phyloP scores from a whole-genome alignment of 1,139 yeast genomes.

The Geotrichum bryndzae region DNA sequence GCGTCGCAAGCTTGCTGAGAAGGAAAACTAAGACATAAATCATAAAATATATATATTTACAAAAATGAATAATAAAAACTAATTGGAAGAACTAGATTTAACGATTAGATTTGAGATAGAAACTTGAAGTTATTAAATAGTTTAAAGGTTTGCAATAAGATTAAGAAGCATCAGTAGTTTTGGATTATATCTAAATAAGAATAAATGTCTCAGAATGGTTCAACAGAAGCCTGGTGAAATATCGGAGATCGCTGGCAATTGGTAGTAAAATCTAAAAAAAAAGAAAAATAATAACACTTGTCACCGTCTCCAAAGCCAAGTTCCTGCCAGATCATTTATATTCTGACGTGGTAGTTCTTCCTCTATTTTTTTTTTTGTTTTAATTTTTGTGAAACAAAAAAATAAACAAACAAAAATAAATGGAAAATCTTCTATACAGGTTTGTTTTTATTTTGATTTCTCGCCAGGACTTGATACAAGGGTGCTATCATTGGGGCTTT shows the following conservation, averaged over 20 bases:
- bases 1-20: slow-evolving; percentile 29
- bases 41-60: background rate
- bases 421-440: background rate
- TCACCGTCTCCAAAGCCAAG: background rate
- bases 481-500: slow-evolving; percentile 1
- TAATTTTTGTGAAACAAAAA: no score
- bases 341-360: background rate
- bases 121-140: no score
- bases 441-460: background rate
- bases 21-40: slow-evolving; percentile 9
- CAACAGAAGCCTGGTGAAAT: background rate
- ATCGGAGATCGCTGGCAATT: background rate
- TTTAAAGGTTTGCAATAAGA: background rate
- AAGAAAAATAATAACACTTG: background rate
- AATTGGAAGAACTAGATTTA: background rate
- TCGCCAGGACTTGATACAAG: slow-evolving; percentile 2
- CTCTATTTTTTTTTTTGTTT: background rate
- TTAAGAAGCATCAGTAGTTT: no score
- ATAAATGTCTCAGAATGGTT: background rate
- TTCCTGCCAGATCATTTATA: background rate
- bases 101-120: no score
- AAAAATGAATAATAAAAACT: background rate
- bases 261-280: background rate
- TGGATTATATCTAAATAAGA: no score
- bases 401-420: no score